Evolutionary conservation across 495 filamentous ascomycete genomes (phyloP), one percentile per base, ranked within the genome.

Genomic region (Lasiosphaeria miniovina): DNA sequence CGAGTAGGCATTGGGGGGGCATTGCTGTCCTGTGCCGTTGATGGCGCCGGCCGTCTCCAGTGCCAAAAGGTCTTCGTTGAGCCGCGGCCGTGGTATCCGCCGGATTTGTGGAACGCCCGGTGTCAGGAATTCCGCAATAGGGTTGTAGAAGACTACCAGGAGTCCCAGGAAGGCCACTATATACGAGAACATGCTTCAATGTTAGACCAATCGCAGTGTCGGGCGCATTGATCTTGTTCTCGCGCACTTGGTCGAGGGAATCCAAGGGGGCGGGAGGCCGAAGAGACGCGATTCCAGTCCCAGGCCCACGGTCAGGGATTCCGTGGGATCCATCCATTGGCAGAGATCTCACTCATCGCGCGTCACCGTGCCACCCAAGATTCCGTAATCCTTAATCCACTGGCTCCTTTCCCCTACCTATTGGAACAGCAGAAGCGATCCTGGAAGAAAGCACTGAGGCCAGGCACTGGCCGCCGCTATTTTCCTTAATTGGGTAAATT

Each of bases 51-150:
- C 17, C 24, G 50, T 36, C 38, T 80, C 76, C 12, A 79, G 64
- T 24, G 77, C 77, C 38, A 80, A 57, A 12, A 78, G 65, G 14
- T 75, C 73, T 43, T 74, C 65, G 53, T 77, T 75, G 36, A 80
- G 65, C 14, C 66, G 66, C 14, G 77, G 74, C 10, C 71, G 70
- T 33, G 74, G 71, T 6, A 68, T 72, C 17, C 71, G 73, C n/a
- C 59, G 65, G 49, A 74, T 61, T 64, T 50, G 62, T 3, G 65
- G 64, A 3, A 52, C 14, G 4, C 55, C 49, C 6, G 63, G 46
- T 1, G 62, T 55, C 7, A 73, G 49, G 34, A 70, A 45, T 15
- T 63, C 49, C 41, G 49, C 36, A 48, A 73, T 61, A 8, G 69
- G 67, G 38, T 63, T 61, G 33, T 60, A 58, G 45, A 70, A 62